phyloP scores from a whole-genome alignment of 2,329 filamentous ascomycete species.

The Paecilomyces niveus region DNA sequence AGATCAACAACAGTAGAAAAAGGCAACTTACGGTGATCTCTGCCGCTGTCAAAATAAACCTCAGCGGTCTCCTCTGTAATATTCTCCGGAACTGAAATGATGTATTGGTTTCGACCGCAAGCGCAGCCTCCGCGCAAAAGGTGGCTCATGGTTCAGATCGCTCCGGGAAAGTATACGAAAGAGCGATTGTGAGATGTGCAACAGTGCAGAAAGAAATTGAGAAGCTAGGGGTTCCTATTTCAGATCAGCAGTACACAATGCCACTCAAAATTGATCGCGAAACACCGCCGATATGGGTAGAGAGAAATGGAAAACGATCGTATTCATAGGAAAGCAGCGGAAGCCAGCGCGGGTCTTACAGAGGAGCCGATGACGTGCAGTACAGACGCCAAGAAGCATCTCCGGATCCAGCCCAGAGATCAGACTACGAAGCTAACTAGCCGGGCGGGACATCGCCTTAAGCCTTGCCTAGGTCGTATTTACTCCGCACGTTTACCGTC shows the following conservation, averaged over 20 bases:
- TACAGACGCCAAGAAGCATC: neutral
- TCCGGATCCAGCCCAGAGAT: neutral
- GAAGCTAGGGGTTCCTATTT: neutral
- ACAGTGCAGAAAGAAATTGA: neutral
- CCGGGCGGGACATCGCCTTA: neutral
- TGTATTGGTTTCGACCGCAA: constrained; percentile 79
- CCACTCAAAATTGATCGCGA: neutral
- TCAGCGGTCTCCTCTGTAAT: constrained; percentile 50
- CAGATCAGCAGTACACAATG: neutral
- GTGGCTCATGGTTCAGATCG: constrained; percentile 11
- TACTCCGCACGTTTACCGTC: neutral
- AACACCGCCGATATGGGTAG: neutral
- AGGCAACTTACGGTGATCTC: constrained; percentile 60
- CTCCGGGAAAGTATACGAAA: neutral
- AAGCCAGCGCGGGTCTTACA: neutral
- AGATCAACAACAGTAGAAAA: constrained; percentile 4
- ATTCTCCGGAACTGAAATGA: constrained; percentile 60
- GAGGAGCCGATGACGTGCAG: neutral
- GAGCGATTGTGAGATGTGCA: neutral
- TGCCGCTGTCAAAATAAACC: constrained; percentile 68
- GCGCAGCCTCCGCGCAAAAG: constrained; percentile 70
- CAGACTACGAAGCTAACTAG: neutral
- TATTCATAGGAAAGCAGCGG: neutral
- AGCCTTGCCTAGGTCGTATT: neutral
- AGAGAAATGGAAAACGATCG: neutral